Evolutionary conservation across 2,329 filamentous ascomycete genomes (phyloP).

Genomic region (Davidsoniella neocaledoniae): DNA sequence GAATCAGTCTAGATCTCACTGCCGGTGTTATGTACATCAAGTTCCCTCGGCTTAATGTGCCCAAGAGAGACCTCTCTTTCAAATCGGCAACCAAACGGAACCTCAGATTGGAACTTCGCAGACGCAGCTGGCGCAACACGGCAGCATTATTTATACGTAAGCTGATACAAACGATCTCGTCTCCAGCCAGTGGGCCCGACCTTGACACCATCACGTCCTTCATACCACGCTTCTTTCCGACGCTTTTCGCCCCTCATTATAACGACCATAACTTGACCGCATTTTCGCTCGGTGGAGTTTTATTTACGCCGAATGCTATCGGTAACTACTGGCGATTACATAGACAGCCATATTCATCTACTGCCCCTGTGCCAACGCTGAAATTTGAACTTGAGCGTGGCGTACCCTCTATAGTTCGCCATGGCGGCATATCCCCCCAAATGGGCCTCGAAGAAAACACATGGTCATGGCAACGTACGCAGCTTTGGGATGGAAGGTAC

Average conservation of each 20-base stretch:
- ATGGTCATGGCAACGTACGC: slow-evolving; percentile 19
- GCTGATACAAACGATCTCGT: slow-evolving; percentile 33
- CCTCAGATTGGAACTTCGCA: not conserved
- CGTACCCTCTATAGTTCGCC: not conserved
- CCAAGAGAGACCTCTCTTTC: not conserved
- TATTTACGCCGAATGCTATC: slow-evolving; percentile 25
- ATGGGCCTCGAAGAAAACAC: too few relatives aligned
- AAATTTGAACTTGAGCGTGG: slow-evolving; percentile 10
- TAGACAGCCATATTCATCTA: slow-evolving; percentile 30
- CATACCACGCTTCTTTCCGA: slow-evolving; percentile 33
- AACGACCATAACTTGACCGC: slow-evolving; percentile 13
- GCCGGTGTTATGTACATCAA: not conserved
- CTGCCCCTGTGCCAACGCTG: slow-evolving; percentile 24
- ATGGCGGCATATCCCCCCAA: not conserved
- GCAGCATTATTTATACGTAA: slow-evolving; percentile 31
- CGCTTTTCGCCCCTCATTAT: slow-evolving; percentile 18
- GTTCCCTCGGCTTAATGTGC: not conserved
- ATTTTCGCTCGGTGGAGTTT: slow-evolving; percentile 25
- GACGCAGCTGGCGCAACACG: slow-evolving; percentile 14
- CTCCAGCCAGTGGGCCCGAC: slow-evolving; percentile 27
- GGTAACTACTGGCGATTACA: slow-evolving; percentile 31
- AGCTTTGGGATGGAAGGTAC: slow-evolving; percentile 43
- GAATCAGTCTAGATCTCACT: not conserved
- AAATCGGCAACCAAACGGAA: not conserved
- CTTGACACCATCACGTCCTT: slow-evolving; percentile 28